A percentile compares a stretch with the other conserved stretches of the same genome.
phyloP scores from a whole-genome alignment of 2,329 filamentous ascomycete species.

The Pestalotiopsis fici region DNA sequence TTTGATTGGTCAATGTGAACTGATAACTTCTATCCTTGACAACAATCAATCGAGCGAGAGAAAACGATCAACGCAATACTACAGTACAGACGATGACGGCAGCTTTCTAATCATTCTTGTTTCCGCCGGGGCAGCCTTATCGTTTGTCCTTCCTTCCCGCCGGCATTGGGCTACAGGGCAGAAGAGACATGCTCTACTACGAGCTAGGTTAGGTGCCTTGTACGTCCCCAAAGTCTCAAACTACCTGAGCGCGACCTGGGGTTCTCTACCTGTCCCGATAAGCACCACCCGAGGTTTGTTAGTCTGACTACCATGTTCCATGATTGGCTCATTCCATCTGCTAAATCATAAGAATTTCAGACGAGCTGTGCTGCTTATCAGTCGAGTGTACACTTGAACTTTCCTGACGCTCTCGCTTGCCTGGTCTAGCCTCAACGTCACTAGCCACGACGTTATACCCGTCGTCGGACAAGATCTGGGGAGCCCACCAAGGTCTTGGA shows the following conservation, averaged over 20 bases:
- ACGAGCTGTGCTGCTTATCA: background rate
- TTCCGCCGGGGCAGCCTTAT: background rate
- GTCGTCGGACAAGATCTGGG: background rate
- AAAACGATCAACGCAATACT: background rate
- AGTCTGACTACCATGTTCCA: background rate
- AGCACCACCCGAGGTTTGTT: background rate
- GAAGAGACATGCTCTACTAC: no score
- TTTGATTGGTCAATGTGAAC: slow-evolving; percentile 2
- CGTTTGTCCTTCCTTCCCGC: background rate
- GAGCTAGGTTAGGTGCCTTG: background rate
- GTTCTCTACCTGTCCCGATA: no score
- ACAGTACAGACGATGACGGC: background rate
- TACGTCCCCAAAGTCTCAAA: background rate
- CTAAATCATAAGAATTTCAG: slow-evolving; percentile 15
- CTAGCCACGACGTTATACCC: background rate
- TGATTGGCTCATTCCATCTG: slow-evolving; percentile 17
- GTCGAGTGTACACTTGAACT: slow-evolving; percentile 3
- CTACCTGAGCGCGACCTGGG: background rate
- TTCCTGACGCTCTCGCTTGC: background rate
- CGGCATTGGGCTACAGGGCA: background rate
- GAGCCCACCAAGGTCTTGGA: background rate
- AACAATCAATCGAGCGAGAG: background rate
- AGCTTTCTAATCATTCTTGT: background rate
- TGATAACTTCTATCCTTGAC: slow-evolving; percentile 7
- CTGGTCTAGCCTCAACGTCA: background rate